Evolutionary conservation across 2,329 filamentous ascomycete genomes (phyloP).

Genomic region (Claviceps sp.): DNA sequence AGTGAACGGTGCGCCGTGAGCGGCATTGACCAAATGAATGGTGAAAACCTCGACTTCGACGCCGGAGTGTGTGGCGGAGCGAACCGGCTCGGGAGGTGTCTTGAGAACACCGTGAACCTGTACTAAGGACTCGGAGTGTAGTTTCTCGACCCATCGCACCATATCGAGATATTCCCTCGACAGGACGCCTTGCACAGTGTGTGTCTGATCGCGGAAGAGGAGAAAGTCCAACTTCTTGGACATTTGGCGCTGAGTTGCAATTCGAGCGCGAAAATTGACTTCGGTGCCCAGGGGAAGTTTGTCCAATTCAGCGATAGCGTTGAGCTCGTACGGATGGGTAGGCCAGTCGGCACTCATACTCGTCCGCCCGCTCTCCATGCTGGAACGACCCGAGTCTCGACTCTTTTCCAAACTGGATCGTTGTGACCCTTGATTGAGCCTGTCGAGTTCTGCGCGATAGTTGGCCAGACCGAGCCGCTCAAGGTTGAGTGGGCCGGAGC

Average conservation of each 20-base stretch:
- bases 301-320: conserved; percentile 24
- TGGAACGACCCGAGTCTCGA: conserved; percentile 12
- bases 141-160: conserved; percentile 75
- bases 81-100: conserved; percentile 58
- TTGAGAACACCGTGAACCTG: conserved; percentile 63
- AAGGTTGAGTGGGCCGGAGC: conserved; percentile 17
- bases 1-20: conserved; percentile 35
- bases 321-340: conserved; percentile 25
- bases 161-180: conserved; percentile 47
- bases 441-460: conserved; percentile 9
- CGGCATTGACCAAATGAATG: conserved; percentile 37
- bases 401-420: conserved; percentile 15
- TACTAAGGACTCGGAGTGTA: conserved; percentile 66
- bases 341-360: conserved; percentile 25
- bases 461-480: conserved; percentile 15
- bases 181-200: conserved; percentile 75
- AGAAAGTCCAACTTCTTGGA: conserved; percentile 75
- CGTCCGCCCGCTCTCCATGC: conserved; percentile 23
- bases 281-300: conserved; percentile 23
- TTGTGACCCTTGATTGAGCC: conserved; percentile 6
- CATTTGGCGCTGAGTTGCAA: conserved; percentile 58
- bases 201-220: conserved; percentile 70
- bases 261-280: conserved; percentile 28
- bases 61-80: conserved; percentile 61
- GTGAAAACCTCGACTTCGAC: conserved; percentile 58